phyloP scores from a whole-genome alignment of 2,329 filamentous ascomycete species.

The Periconia macrospinosa region DNA sequence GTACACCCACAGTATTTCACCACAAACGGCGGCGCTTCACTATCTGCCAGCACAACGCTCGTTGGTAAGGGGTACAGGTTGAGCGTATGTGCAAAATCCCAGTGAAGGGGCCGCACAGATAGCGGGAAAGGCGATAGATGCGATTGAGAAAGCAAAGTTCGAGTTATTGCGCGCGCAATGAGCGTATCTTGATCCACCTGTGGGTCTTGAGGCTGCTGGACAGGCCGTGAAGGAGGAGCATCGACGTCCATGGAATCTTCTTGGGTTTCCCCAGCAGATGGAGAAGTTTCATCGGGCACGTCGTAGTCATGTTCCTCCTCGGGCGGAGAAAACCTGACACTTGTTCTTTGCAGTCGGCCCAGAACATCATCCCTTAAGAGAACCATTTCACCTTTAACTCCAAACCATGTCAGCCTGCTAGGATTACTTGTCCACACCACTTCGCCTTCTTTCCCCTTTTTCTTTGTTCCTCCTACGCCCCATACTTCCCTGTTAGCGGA shows the following conservation, averaged over 20 bases:
- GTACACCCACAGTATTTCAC: slow-evolving; percentile 94
- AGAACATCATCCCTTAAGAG: slow-evolving; percentile 87
- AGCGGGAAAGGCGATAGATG: slow-evolving; percentile 85
- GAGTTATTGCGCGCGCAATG: slow-evolving; percentile 76
- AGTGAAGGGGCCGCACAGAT: slow-evolving; percentile 78
- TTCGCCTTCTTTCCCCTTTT: slow-evolving; percentile 63
- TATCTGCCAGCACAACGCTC: slow-evolving; percentile 78
- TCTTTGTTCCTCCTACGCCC: slow-evolving; percentile 40
- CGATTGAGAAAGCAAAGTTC: slow-evolving; percentile 88
- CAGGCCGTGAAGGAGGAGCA: slow-evolving; percentile 13
- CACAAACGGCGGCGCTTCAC: slow-evolving; percentile 78
- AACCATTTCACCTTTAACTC: slow-evolving; percentile 82
- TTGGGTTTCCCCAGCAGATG: slow-evolving; percentile 8
- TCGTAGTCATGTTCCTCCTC: slow-evolving; percentile 33
- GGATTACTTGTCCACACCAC: slow-evolving; percentile 91
- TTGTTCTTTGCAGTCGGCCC: slow-evolving; percentile 73
- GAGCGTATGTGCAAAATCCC: slow-evolving; percentile 79
- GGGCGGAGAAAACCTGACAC: slow-evolving; percentile 67
- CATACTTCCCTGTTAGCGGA: slow-evolving; percentile 71
- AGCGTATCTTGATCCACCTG: slow-evolving; percentile 38
- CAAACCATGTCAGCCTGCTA: slow-evolving; percentile 78
- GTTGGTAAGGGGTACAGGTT: slow-evolving; percentile 89
- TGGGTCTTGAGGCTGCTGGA: slow-evolving; percentile 14
- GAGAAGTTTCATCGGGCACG: slow-evolving; percentile 18
- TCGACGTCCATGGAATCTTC: slow-evolving; percentile 53